phyloP scores from a whole-genome alignment of 495 filamentous ascomycete species.

The Talaromyces liani region DNA sequence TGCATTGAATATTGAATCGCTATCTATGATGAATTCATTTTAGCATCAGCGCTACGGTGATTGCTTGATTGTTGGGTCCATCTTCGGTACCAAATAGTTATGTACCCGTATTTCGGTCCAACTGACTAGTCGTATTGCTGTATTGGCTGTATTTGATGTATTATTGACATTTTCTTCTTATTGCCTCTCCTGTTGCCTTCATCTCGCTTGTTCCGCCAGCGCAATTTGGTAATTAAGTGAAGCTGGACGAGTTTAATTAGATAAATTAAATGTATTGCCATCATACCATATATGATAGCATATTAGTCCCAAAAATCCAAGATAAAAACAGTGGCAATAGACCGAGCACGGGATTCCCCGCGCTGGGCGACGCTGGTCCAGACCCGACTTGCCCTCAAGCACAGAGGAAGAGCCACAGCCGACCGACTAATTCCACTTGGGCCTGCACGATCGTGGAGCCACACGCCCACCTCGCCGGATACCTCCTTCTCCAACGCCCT shows the following conservation, averaged over 20 bases:
- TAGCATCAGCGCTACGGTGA: conserved; percentile 1
- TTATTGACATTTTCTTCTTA: background rate
- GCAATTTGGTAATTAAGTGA: background rate
- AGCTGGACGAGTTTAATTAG: background rate
- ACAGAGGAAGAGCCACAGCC: background rate
- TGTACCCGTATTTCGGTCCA: conserved; percentile 2
- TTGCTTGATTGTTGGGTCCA: conserved; percentile 2
- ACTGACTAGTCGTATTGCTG: background rate
- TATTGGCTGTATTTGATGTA: background rate
- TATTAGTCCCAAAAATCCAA: background rate
- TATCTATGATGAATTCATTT: background rate
- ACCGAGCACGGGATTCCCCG: conserved; percentile 5
- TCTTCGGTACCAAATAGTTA: background rate
- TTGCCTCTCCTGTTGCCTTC: background rate
- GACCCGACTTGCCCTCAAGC: background rate
- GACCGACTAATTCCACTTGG: conserved; percentile 6
- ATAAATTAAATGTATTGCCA: background rate
- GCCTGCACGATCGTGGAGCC: conserved; percentile 14
- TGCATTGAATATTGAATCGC: background rate
- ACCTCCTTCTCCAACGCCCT: conserved; percentile 5
- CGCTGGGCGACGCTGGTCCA: conserved; percentile 9
- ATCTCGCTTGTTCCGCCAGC: background rate
- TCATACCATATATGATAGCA: background rate
- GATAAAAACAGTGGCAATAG: background rate
- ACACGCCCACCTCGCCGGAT: conserved; percentile 8